phyloP scores from a whole-genome alignment of 371 early-diverging fungal species.

The Smittium mucronatum region DNA sequence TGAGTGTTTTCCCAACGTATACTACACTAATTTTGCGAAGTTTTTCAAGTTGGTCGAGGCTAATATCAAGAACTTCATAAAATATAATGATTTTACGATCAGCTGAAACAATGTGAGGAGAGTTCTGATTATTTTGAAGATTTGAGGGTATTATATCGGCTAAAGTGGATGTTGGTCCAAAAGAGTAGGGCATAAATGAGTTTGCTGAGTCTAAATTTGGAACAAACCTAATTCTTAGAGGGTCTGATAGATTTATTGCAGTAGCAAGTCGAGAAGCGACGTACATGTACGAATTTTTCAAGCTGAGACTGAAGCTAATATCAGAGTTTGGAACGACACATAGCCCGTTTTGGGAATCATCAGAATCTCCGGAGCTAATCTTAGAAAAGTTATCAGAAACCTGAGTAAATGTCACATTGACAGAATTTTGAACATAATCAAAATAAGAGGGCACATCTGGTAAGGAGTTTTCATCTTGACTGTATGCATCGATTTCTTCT shows the following conservation, averaged over 20 bases:
- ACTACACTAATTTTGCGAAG: conserved; percentile 49
- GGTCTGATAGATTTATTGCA: conserved; percentile 40
- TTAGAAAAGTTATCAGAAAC: background rate
- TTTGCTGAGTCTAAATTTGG: background rate
- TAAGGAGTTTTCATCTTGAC: conserved; percentile 14
- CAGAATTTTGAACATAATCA: conserved; percentile 54
- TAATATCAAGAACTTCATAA: conserved; percentile 74
- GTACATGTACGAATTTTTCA: conserved; percentile 49
- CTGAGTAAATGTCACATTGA: conserved; percentile 27
- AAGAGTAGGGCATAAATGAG: background rate
- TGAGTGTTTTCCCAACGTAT: conserved; percentile 38
- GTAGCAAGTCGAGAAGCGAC: conserved; percentile 43
- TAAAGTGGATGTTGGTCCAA: conserved; percentile 15
- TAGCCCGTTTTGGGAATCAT: conserved; percentile 7
- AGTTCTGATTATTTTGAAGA: background rate
- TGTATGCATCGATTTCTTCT: conserved; percentile 13
- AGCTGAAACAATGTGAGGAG: conserved; percentile 6
- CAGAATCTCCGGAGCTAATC: background rate
- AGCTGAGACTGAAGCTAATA: conserved; percentile 38
- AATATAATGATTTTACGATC: conserved; percentile 32
- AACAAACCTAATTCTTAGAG: conserved; percentile 48
- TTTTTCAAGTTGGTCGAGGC: conserved; percentile 63
- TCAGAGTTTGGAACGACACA: conserved; percentile 11
- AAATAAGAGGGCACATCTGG: conserved; percentile 53
- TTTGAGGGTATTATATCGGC: conserved; percentile 13